Evolutionary conservation across 129 eudicot species (phyloP).

Genomic region (Centaurea solstitialis): DNA sequence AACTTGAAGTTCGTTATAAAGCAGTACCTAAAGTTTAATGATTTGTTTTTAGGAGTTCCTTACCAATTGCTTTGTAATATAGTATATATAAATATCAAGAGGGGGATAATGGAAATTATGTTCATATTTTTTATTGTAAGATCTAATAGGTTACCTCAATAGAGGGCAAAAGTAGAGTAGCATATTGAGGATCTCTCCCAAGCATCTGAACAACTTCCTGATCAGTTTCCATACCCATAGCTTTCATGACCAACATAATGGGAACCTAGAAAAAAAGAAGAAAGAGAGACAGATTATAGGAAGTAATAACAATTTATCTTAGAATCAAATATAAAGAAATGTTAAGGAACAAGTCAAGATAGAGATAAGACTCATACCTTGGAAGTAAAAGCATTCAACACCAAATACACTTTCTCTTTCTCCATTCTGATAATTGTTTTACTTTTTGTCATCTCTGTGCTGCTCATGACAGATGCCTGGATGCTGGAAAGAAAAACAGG

Average conservation of each 20-base stretch:
- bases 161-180: slow-evolving; percentile 84
- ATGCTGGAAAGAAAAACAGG: slow-evolving; percentile 49
- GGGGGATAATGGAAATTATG: background rate
- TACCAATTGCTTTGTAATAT: background rate
- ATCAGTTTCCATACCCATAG: slow-evolving; percentile 98
- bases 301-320: slow-evolving; percentile 4
- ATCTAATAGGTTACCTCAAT: slow-evolving; percentile 63
- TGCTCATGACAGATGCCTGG: slow-evolving; percentile 90
- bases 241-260: slow-evolving; percentile 91
- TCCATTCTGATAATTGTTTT: slow-evolving; percentile 81
- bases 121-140: background rate
- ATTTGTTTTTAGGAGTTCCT: background rate
- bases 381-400: slow-evolving; percentile 56
- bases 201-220: slow-evolving; percentile 99
- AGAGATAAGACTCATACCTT: slow-evolving; percentile 44
- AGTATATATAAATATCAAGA: background rate
- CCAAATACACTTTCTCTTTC: slow-evolving; percentile 81
- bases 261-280: slow-evolving; percentile 61
- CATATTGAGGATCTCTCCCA: slow-evolving; percentile 97
- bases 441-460: slow-evolving; percentile 74
- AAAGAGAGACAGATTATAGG: background rate
- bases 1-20: background rate
- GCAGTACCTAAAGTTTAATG: background rate
- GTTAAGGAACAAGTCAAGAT: background rate
- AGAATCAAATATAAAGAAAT: background rate